Evolutionary conservation across 83 land plant species (phyloP), one percentile per base, ranked within the genome.

Genomic region (Thuja plicata): DNA sequence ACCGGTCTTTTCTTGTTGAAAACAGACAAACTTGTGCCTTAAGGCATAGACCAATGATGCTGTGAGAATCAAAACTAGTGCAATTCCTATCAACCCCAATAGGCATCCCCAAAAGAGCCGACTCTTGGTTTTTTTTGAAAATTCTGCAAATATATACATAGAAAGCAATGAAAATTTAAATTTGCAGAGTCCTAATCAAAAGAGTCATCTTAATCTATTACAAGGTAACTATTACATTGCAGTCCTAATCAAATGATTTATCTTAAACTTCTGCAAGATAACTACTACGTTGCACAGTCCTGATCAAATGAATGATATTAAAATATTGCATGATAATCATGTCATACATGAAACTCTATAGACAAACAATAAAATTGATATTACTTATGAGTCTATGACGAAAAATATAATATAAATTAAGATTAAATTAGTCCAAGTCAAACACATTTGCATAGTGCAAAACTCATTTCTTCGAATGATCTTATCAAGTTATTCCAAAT

Each of bases 41-140:
- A 83, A 83, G 32, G 43, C 85, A 83, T 83, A 83, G 55, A 27
- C 55, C 52, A 83, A 46, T n/a, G 32, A 46, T 21, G 48, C 55
- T 40, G 46, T 46, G 32, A 83, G 85, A 83, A 83, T 27, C 85
- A 83, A 43, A 24, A 83, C 16, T 27, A 83, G 48, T 46, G 85
- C 85, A 83, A 83, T 46, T 83, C 85, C 85, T 27, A 41, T 46
- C 48, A 83, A 83, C 35, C 55, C 85, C 55, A 83, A 46, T 83
- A 83, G n/a, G 35, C 55, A 83, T 12, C 85, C 85, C 85, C 30
- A 83, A 83, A 48, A 46, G 34, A n/a, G 54, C 12, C 43, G 85
- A 13, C 30, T 83, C 16, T 46, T 46, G 34, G 34, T 12, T 13
- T 46, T 15, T 48, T 83, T 83, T 27, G 55, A 52, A 83, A 27